phyloP scores from a whole-genome alignment of 129 eudicot species.

The Flaveria sonorensis region DNA sequence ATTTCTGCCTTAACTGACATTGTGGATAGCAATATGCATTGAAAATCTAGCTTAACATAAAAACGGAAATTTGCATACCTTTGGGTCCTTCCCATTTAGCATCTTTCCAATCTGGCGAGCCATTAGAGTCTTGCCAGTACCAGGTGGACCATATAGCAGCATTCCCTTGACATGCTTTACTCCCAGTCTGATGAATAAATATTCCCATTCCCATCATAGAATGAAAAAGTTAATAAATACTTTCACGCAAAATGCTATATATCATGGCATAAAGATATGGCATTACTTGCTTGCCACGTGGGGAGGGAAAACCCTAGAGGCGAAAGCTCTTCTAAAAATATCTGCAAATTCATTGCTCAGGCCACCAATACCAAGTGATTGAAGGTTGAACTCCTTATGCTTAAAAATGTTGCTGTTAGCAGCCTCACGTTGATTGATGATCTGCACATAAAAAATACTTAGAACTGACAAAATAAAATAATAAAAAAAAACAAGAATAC shows the following conservation, averaged over 20 bases:
- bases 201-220: constrained; percentile 12
- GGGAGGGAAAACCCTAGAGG: constrained; percentile 97
- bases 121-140: constrained; percentile 98
- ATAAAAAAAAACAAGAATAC: background rate
- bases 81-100: constrained; percentile 95
- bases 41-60: background rate
- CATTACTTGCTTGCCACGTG: constrained; percentile 94
- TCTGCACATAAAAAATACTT: constrained; percentile 45
- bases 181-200: constrained; percentile 60
- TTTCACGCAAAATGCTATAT: background rate
- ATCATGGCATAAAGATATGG: no score
- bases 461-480: background rate
- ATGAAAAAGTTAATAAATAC: background rate
- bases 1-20: no score
- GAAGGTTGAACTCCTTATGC: constrained; percentile 93
- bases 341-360: constrained; percentile 96
- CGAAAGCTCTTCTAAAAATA: constrained; percentile 98
- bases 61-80: constrained; percentile 50
- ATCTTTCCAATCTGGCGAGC: constrained; percentile 99
- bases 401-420: constrained; percentile 92
- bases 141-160: constrained; percentile 99
- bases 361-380: constrained; percentile 93
- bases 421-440: constrained; percentile 91
- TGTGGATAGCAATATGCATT: no score
- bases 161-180: constrained; percentile 98